These are phyloP conservation scores for Euphorbia peplus DNA, from an alignment of 345 rosid species.

Conservation along the genomic window DNA sequence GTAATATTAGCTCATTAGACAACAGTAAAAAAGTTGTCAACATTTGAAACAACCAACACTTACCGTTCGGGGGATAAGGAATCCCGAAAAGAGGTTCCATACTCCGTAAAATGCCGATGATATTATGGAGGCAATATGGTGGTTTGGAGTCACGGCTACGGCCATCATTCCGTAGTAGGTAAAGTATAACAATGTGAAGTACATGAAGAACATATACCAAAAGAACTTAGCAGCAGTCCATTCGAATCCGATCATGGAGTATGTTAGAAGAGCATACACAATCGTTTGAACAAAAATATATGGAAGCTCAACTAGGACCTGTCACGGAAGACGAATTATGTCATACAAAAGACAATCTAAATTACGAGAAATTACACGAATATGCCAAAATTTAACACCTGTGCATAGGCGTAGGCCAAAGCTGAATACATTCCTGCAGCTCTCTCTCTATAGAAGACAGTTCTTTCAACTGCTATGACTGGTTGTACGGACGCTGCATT, in stretches of 20 bases:
- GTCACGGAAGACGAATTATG: not conserved
- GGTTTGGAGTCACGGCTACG: conserved; percentile 62
- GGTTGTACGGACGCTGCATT: conserved; percentile 57
- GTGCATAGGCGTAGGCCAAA: conserved; percentile 72
- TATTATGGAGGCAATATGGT: conserved; percentile 50
- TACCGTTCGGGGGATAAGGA: conserved; percentile 62
- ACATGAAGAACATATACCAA: conserved; percentile 65
- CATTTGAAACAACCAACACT: not conserved
- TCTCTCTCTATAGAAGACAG: conserved; percentile 69
- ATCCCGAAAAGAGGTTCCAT: conserved; percentile 67
- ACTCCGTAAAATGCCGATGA: conserved; percentile 47
- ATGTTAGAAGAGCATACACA: conserved; percentile 47
- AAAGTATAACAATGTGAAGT: conserved; percentile 57
- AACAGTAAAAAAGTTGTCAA: too few species aligned
- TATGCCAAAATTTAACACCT: conserved; percentile 22
- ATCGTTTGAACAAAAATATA: conserved; percentile 48
- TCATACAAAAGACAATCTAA: not conserved
- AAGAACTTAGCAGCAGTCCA: conserved; percentile 52
- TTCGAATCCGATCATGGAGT: conserved; percentile 66
- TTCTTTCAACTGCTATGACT: conserved; percentile 62
- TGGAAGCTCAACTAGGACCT: conserved; percentile 62
- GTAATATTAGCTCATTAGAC: not conserved
- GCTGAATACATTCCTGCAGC: conserved; percentile 88
- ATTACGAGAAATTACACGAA: not conserved
- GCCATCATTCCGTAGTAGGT: conserved; percentile 75